These are phyloP conservation scores for Quercus bicolor DNA, from an alignment of 306 rosid species.

Conservation along the genomic window DNA sequence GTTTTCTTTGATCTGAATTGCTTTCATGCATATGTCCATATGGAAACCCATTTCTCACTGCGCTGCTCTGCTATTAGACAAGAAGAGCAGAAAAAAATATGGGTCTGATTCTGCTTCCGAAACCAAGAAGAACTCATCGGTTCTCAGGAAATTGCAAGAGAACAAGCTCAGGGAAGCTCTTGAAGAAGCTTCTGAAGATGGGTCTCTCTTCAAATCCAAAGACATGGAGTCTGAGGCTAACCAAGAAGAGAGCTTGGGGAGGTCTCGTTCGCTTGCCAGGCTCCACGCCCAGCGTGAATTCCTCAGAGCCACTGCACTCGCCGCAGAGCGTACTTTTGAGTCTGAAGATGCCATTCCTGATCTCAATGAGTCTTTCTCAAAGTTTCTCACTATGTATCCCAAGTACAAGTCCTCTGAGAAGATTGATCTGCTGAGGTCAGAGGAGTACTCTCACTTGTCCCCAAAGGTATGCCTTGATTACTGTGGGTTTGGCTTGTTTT, in stretches of 20 bases:
- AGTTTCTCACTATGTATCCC: slow-evolving; percentile 92
- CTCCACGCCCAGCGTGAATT: slow-evolving; percentile 87
- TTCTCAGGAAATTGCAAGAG: slow-evolving; percentile 78
- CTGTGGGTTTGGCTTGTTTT: slow-evolving; percentile 94
- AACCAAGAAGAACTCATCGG: slow-evolving; percentile 47
- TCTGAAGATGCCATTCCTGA: slow-evolving; percentile 64
- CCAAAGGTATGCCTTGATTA: slow-evolving; percentile 99
- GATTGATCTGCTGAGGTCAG: slow-evolving; percentile 81
- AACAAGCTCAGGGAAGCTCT: slow-evolving; percentile 95
- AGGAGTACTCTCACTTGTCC: slow-evolving; percentile 75
- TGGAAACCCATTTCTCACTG: slow-evolving; percentile 98
- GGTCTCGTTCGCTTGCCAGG: slow-evolving; percentile 84
- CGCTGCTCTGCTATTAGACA: slow-evolving; percentile 84
- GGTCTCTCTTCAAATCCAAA: slow-evolving; percentile 69
- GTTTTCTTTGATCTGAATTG: slow-evolving; percentile 22
- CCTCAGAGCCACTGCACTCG: slow-evolving; percentile 85
- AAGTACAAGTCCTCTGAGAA: slow-evolving; percentile 77
- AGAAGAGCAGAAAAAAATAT: slow-evolving; percentile 63
- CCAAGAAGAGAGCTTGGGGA: slow-evolving; percentile 62
- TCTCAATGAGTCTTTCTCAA: slow-evolving; percentile 57
- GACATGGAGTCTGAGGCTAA: slow-evolving; percentile 65
- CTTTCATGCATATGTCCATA: slow-evolving; percentile 84
- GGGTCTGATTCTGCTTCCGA: slow-evolving; percentile 50
- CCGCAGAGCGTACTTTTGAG: slow-evolving; percentile 73
- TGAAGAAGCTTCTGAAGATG: slow-evolving; percentile 98